A percentile compares a stretch with the other conserved stretches of the same genome.
phyloP scores from a whole-genome alignment of 164 flowering plant genomes.

The Sextonia rubra region DNA sequence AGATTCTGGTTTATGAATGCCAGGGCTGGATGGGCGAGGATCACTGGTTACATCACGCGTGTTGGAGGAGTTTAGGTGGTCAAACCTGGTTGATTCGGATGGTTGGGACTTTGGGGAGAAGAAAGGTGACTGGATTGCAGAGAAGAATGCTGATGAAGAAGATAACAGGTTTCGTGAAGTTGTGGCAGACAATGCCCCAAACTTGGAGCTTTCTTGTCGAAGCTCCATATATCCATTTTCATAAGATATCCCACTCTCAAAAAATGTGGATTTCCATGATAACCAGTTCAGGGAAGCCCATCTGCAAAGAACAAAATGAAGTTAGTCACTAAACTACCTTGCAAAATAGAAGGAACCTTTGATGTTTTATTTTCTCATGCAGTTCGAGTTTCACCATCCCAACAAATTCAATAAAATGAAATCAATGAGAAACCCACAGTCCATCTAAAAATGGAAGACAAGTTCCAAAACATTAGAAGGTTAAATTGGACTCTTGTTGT shows the following conservation, averaged over 20 bases:
- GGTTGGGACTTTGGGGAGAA: slow-evolving; percentile 65
- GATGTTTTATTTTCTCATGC: background rate
- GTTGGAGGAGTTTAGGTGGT: slow-evolving; percentile 28
- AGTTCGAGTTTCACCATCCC: background rate
- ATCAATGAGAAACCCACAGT: slow-evolving; percentile 1
- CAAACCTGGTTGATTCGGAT: slow-evolving; percentile 38
- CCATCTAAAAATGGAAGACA: background rate
- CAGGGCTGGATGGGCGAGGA: slow-evolving; percentile 23
- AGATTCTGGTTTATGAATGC: slow-evolving; percentile 27
- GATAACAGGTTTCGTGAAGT: slow-evolving; percentile 73
- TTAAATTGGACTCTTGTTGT: background rate
- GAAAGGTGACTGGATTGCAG: slow-evolving; percentile 89
- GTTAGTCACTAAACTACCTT: slow-evolving; percentile 9
- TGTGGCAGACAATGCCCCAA: slow-evolving; percentile 37
- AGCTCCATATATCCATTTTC: slow-evolving; percentile 56
- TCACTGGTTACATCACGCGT: slow-evolving; percentile 16
- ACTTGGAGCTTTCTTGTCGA: slow-evolving; percentile 57
- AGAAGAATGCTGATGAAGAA: slow-evolving; percentile 80
- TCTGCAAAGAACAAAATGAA: slow-evolving; percentile 22
- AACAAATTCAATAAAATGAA: background rate
- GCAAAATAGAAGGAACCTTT: background rate
- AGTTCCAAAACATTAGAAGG: background rate
- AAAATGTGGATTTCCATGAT: slow-evolving; percentile 25
- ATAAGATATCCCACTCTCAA: slow-evolving; percentile 13
- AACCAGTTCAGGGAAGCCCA: slow-evolving; percentile 15